Conservation (phyloP, 176 grass and related monocot species). For the Bonia amplexicaulis region DNA sequence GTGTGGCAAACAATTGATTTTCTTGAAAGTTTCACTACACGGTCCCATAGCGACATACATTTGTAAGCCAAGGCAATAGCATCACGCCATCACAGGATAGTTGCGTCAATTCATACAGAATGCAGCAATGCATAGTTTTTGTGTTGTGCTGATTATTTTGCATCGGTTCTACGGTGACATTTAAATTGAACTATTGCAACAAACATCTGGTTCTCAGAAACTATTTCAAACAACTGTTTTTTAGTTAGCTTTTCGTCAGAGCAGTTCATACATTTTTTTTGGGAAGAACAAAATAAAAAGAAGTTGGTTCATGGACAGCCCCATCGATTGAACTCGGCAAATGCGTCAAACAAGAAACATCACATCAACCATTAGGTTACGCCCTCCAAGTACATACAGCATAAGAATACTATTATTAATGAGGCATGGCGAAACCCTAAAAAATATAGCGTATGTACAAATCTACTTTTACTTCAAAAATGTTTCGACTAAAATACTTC, state of each 20-base stretch:
- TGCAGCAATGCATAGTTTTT: not conserved
- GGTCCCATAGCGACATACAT: too few species aligned
- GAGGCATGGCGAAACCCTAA: slow-evolving; percentile 4
- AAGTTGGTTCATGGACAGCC: not conserved
- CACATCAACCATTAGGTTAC: slow-evolving; percentile 2
- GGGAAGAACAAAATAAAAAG: not conserved
- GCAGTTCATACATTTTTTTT: not conserved
- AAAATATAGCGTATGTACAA: slow-evolving; percentile 29
- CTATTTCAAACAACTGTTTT: not conserved
- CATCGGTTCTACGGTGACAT: not conserved
- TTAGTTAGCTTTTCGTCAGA: not conserved
- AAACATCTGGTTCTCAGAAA: not conserved
- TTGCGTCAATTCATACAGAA: not conserved
- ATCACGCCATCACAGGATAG: not conserved
- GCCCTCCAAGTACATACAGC: slow-evolving; percentile 1
- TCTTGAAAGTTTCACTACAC: too few species aligned
- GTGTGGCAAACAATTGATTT: too few species aligned
- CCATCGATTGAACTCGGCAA: not conserved
- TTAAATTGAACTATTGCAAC: not conserved
- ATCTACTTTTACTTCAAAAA: slow-evolving; percentile 36
- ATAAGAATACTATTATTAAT: slow-evolving; percentile 26
- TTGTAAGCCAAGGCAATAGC: too few species aligned
- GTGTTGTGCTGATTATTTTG: not conserved
- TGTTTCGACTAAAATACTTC: slow-evolving; percentile 28
- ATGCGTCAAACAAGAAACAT: not conserved